Percentiles rank a stretch among this genome's conserved stretches.
These are phyloP conservation scores for Athelia psychrophila DNA, from an alignment of 1,284 basidiomycete genomes.

Conservation along the genomic window DNA sequence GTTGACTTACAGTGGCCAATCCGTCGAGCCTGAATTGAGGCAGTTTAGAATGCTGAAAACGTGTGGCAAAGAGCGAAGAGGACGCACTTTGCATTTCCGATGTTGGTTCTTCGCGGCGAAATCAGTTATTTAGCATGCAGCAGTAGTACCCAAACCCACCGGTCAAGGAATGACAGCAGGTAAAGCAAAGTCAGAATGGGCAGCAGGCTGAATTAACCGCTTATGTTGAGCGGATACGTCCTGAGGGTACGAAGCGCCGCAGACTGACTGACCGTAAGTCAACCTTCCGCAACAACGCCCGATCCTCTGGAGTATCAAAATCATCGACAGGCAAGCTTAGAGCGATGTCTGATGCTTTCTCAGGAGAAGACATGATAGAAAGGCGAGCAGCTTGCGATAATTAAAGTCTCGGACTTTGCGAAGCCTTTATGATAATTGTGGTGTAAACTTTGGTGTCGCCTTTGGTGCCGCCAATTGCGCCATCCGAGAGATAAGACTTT, in stretches of 20 bases:
- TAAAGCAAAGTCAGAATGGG: slow-evolving; percentile 61
- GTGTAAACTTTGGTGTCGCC: background rate
- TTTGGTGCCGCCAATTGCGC: background rate
- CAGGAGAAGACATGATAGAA: background rate
- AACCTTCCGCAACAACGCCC: slow-evolving; percentile 39
- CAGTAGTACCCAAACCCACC: slow-evolving; percentile 28
- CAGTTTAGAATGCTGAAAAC: slow-evolving; percentile 2
- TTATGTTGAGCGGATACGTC: background rate
- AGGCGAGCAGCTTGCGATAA: no score
- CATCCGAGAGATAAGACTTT: background rate
- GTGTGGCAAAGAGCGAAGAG: slow-evolving; percentile 9
- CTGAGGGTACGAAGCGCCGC: background rate
- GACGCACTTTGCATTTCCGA: slow-evolving; percentile 62
- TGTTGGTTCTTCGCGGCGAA: slow-evolving; percentile 44
- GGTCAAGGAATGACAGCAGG: slow-evolving; percentile 67
- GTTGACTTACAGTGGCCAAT: slow-evolving; percentile 33
- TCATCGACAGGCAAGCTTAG: slow-evolving; percentile 6
- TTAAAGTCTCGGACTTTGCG: no score
- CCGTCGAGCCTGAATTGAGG: slow-evolving; percentile 38
- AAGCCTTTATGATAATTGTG: no score
- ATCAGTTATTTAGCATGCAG: background rate
- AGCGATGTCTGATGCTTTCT: slow-evolving; percentile 3
- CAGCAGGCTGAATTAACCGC: slow-evolving; percentile 32
- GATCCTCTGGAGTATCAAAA: slow-evolving; percentile 32
- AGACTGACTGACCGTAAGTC: slow-evolving; percentile 34